Conservation (phyloP, 345 rosid species). For the Acer negundo region DNA sequence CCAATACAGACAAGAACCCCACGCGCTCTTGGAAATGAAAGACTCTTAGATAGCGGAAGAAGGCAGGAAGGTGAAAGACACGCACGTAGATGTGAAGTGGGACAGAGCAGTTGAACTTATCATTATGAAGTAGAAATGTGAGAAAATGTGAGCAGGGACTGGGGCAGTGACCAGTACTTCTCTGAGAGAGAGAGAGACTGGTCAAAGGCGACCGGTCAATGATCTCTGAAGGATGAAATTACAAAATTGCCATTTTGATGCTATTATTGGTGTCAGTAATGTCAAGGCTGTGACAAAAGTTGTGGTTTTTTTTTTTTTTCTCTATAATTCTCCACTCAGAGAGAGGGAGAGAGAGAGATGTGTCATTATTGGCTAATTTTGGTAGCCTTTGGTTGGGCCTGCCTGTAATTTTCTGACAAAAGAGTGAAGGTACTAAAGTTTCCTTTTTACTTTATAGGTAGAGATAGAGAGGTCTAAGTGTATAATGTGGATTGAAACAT, state of each 20-base stretch:
- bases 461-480: too few species aligned
- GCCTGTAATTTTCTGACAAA: constrained; percentile 44
- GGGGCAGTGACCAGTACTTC: constrained; percentile 14
- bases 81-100: not conserved
- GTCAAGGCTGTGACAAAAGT: constrained; percentile 20
- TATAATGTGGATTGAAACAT: not conserved
- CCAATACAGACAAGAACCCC: not conserved
- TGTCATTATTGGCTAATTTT: constrained; percentile 40
- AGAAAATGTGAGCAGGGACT: constrained; percentile 15
- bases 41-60: too few species aligned
- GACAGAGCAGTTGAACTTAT: constrained; percentile 12
- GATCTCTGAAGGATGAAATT: constrained; percentile 32
- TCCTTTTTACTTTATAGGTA: constrained; percentile 24
- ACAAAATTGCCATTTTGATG: constrained; percentile 35
- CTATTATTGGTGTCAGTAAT: constrained; percentile 26
- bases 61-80: not conserved
- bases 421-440: constrained; percentile 25
- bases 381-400: constrained; percentile 21
- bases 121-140: constrained; percentile 34
- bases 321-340: constrained; percentile 20
- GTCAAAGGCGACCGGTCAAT: constrained; percentile 65
- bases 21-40: not conserved
- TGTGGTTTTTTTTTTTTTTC: constrained; percentile 14
- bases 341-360: not conserved
- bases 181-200: constrained; percentile 30